Base-by-base conservation (phyloP, 495 filamentous ascomycete genomes). In the Aspergillus asperescens region DNA sequence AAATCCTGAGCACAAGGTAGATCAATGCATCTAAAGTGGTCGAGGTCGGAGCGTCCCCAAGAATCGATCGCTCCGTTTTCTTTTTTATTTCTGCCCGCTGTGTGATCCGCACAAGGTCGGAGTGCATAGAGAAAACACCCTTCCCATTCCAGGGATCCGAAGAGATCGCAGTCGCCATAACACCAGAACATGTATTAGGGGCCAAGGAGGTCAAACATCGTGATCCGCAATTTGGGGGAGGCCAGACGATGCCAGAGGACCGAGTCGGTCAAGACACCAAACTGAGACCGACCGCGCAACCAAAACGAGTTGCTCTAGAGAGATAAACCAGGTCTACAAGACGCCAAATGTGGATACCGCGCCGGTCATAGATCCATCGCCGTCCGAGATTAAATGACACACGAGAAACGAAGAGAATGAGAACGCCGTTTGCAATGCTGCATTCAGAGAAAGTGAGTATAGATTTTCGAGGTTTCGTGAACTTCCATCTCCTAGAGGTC, bases 401-500 rank as follows among this genome's bases (percentile, higher is more conserved):
- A 55, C 45, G 42, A 47, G 35, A 61, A 48, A 37, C 31, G 24
- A 47, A 47, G 28, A 15, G 29, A 52, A 40, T 19, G 32, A 58
- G 37, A 63, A 63, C 61, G 60, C 63, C 59, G 52, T 56, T 55
- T 52, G 51, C 58, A 55, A 67, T 65, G 62, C 64, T 63, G 55
- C 57, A 52, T 58, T 74, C 61, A 99, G 76, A 99, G 96, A 81
- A 97, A 99, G 80, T 99, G 93, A 61, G 93, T 99, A 78, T 97
- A 95, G 59, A 96, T 87, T 72, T 97, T 97, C 49, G 94, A 97
- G 67, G 86, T 87, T 73, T 96, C 90, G 66, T 99, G 93, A 64
- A 99, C 93, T 77, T 97, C 93, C 93, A 99, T 99, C 73, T 99
- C 93, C 94, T 98, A 56, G 18, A 25, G 20, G 38, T 18, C 9